Evolutionary conservation across 2,329 filamentous ascomycete species (phyloP).

Genomic region (Pestalotiopsis sp.): DNA sequence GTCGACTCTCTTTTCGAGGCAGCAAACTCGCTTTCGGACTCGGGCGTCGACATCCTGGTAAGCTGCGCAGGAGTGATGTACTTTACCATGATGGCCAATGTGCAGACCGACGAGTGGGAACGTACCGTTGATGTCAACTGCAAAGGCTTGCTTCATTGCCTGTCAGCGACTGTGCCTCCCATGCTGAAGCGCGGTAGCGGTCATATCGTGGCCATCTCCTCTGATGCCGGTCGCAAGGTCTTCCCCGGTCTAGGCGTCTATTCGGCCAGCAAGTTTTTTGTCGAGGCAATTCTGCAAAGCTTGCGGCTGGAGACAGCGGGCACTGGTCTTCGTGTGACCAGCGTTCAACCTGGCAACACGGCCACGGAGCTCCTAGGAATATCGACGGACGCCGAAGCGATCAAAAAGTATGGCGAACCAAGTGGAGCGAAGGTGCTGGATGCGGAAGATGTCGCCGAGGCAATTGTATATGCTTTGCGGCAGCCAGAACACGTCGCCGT

Average conservation of each 20-base stretch:
- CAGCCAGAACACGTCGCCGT: constrained; percentile 78
- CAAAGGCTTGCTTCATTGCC: constrained; percentile 77
- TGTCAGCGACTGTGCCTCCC: constrained; percentile 68
- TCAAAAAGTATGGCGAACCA: constrained; percentile 79
- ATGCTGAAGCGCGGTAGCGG: constrained; percentile 73
- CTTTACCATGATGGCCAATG: constrained; percentile 85
- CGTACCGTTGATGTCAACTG: constrained; percentile 85
- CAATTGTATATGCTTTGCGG: constrained; percentile 74
- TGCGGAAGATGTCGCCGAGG: constrained; percentile 70
- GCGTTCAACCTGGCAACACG: constrained; percentile 78
- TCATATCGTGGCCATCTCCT: constrained; percentile 81
- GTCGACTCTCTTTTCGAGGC: constrained; percentile 68
- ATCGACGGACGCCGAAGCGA: constrained; percentile 74
- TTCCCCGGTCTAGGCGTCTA: constrained; percentile 83
- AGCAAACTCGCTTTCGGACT: constrained; percentile 65
- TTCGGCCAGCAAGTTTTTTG: constrained; percentile 83
- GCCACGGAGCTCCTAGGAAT: constrained; percentile 74
- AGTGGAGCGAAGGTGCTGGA: constrained; percentile 76
- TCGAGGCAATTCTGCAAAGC: constrained; percentile 78
- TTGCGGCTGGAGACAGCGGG: constrained; percentile 77
- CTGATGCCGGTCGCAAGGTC: constrained; percentile 79
- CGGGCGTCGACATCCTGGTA: constrained; percentile 74
- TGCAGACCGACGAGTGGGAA: constrained; percentile 75
- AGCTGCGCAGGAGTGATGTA: constrained; percentile 87
- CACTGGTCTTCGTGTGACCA: constrained; percentile 72